Evolutionary conservation across 1,284 basidiomycete genomes (phyloP).

Genomic region (Puccinia polysora): DNA sequence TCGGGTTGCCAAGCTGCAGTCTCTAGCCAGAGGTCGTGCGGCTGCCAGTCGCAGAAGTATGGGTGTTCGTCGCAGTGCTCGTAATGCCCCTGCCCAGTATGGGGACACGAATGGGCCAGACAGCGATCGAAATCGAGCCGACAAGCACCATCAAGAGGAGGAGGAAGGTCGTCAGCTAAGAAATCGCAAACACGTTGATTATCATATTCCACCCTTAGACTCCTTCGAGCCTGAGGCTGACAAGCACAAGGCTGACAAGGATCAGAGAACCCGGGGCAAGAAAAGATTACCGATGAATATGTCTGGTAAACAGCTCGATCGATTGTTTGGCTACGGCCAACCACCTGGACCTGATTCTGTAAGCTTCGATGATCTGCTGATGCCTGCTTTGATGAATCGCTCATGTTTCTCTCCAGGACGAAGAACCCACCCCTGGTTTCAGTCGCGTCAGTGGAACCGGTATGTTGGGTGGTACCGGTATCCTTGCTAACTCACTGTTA

Average conservation of each 20-base stretch:
- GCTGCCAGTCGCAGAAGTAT: not conserved
- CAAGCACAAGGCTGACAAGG: slow-evolving; percentile 33
- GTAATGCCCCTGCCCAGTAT: not conserved
- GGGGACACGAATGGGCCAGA: not conserved
- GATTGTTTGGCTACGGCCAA: slow-evolving; percentile 63
- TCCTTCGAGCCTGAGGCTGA: slow-evolving; percentile 51
- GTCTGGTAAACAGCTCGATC: slow-evolving; percentile 66
- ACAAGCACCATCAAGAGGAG: slow-evolving; percentile 34
- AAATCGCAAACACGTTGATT: slow-evolving; percentile 50
- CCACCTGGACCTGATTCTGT: slow-evolving; percentile 64
- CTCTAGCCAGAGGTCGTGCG: not conserved
- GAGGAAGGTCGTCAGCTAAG: slow-evolving; percentile 35
- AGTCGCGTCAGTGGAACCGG: slow-evolving; percentile 30
- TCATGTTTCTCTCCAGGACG: slow-evolving; percentile 36
- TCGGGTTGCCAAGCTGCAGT: not conserved
- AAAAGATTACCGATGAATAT: slow-evolving; percentile 69
- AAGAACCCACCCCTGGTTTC: slow-evolving; percentile 37
- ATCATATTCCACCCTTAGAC: slow-evolving; percentile 52
- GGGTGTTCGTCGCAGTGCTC: slow-evolving; percentile 28
- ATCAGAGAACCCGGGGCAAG: slow-evolving; percentile 52
- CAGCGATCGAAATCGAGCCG: slow-evolving; percentile 4
- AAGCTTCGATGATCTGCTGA: slow-evolving; percentile 48
- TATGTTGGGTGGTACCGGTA: slow-evolving; percentile 38
- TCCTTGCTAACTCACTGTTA: slow-evolving; percentile 20
- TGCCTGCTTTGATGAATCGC: slow-evolving; percentile 55